Conservation (phyloP, 1,139 yeast species). For the Saccharomyces hybrid region DNA sequence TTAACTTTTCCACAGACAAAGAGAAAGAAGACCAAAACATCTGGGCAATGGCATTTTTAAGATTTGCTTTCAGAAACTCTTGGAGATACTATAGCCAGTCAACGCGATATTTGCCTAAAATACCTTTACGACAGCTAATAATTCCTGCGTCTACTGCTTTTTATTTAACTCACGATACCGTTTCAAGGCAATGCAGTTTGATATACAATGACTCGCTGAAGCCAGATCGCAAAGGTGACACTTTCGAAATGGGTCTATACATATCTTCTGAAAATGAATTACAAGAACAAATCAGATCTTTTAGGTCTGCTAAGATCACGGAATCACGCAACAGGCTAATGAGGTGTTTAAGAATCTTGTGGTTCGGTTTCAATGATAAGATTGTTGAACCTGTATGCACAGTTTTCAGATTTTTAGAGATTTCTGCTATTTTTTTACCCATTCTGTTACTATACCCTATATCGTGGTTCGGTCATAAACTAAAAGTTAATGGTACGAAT, state of each 20-base stretch:
- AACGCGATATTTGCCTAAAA: background rate
- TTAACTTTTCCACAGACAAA: too few relatives aligned
- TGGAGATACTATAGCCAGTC: background rate
- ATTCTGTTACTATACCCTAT: constrained; percentile 59
- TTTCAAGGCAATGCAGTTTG: background rate
- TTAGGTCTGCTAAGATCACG: constrained; percentile 9
- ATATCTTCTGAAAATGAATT: constrained; percentile 50
- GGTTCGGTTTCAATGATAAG: constrained; percentile 44
- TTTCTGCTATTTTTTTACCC: constrained; percentile 63
- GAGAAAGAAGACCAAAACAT: background rate
- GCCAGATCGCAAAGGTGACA: constrained; percentile 47
- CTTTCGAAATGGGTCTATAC: constrained; percentile 62
- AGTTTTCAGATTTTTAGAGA: constrained; percentile 57
- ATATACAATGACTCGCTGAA: constrained; percentile 20
- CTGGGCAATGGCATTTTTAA: background rate
- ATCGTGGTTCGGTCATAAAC: constrained; percentile 49
- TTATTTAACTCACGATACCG: background rate
- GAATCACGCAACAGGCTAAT: constrained; percentile 10
- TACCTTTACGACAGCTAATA: background rate
- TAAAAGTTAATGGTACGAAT: constrained; percentile 32
- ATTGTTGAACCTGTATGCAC: constrained; percentile 65
- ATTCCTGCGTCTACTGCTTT: background rate
- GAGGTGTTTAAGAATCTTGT: constrained; percentile 35
- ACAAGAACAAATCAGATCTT: constrained; percentile 10
- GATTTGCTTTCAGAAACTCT: background rate